Evolutionary conservation across 805 yeast genomes (phyloP), one percentile per base, ranked within the genome.

Genomic region (Peterozyma toletana): DNA sequence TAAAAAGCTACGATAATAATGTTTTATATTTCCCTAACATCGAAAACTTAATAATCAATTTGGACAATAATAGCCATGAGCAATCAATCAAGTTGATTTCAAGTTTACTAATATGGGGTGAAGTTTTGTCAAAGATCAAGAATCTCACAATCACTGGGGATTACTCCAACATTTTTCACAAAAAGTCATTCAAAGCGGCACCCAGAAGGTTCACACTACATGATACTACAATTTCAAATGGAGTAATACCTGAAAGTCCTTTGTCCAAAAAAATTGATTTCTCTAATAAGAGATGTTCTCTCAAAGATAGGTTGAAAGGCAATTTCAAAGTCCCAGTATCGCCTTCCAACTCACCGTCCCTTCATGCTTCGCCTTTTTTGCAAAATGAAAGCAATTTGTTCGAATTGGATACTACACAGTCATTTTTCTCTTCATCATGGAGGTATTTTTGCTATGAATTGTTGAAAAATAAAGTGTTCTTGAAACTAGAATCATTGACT

Each of bases 21-120:
- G 39, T 45, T 4, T 36, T 47, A 15, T 9, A 21, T 11, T 47
- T 47, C 42, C 48, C 50, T 11, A 40, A 33, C 15, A 30, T 47
- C 9, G 36, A 31, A 17, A 31, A 45, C 11, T 41, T 47, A 36
- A 38, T 44, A 2, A 40, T 46, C 38, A 39, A 33, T 27, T 36
- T 47, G 29, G 38, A 44, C 30, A 27, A 41, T 7, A 17, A 15
- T 35, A 37, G 29, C 6, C 14, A 35, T 14, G 15, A 21, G 7
- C 30, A 16, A 11, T 33, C 38, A 29, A 27, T 40, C 5, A 31
- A 18, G 11, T 33, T 47, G 15, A 11, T 44, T 11, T 16, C 41
- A 9, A 39, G 38, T 11, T 33, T 47, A 11, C 16, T 44, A 9
- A 27, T 43, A 7, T 40, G 37, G 31, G 49, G 49, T 11, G 42